Evolutionary conservation across 1,139 yeast genomes (phyloP).

Genomic region (Kodamaea sp.): DNA sequence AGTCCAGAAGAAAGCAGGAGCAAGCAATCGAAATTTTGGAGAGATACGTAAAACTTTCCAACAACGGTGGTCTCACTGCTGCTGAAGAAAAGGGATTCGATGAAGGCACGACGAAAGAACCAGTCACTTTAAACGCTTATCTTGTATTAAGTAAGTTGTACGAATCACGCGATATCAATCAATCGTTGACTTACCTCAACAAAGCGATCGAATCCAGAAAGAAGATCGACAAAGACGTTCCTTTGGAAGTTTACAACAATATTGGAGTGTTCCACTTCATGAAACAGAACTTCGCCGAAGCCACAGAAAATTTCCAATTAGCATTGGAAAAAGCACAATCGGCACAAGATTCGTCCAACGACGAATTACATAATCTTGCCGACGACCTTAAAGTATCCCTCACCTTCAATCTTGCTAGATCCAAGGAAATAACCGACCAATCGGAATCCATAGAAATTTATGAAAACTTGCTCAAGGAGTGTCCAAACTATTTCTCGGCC

Average conservation of each 20-base stretch:
- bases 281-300: slow-evolving; percentile 54
- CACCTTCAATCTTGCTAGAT: slow-evolving; percentile 63
- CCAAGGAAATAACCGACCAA: slow-evolving; percentile 50
- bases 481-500: slow-evolving; percentile 79
- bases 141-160: slow-evolving; percentile 66
- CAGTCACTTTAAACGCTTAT: slow-evolving; percentile 68
- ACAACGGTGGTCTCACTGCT: slow-evolving; percentile 34
- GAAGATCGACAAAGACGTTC: slow-evolving; percentile 48
- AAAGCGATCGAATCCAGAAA: slow-evolving; percentile 58
- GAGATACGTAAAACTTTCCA: slow-evolving; percentile 65
- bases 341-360: slow-evolving; percentile 7
- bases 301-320: slow-evolving; percentile 43
- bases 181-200: slow-evolving; percentile 56
- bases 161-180: slow-evolving; percentile 61
- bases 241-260: slow-evolving; percentile 75
- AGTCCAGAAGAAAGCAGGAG: slow-evolving; percentile 33
- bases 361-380: slow-evolving; percentile 20
- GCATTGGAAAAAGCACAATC: slow-evolving; percentile 40
- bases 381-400: slow-evolving; percentile 48
- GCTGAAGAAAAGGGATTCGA: slow-evolving; percentile 26
- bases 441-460: slow-evolving; percentile 55
- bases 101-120: slow-evolving; percentile 49
- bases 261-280: slow-evolving; percentile 82
- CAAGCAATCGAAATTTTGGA: slow-evolving; percentile 71
- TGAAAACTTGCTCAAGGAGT: slow-evolving; percentile 50